Evolutionary conservation across 352 stramenopile species (phyloP).

Genomic region (Detonula confervacea): DNA sequence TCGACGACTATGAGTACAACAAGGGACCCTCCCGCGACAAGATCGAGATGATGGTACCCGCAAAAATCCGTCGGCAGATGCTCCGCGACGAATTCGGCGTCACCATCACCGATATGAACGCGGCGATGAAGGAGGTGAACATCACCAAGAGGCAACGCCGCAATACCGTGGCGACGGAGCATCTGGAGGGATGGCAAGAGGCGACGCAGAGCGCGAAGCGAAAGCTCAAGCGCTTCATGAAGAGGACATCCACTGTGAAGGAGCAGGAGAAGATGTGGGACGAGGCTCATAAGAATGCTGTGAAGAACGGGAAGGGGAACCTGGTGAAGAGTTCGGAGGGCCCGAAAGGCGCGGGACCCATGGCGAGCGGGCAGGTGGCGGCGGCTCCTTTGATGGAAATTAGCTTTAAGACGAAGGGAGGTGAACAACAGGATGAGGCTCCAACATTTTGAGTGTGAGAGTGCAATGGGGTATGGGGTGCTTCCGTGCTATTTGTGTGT

Average conservation of each 20-base stretch:
- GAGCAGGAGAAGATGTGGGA: slow-evolving; percentile 54
- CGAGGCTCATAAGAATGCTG: slow-evolving; percentile 44
- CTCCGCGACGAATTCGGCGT: slow-evolving; percentile 69
- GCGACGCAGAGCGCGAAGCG: slow-evolving; percentile 45
- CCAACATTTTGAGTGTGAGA: neutral
- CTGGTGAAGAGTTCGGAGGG: slow-evolving; percentile 17
- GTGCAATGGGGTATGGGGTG: neutral
- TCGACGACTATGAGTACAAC: slow-evolving; percentile 68
- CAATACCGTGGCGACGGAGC: slow-evolving; percentile 37
- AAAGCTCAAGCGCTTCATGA: slow-evolving; percentile 49
- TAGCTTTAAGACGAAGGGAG: slow-evolving; percentile 11
- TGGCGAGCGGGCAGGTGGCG: neutral
- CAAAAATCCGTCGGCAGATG: slow-evolving; percentile 62
- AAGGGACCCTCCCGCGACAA: slow-evolving; percentile 55
- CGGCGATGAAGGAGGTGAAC: slow-evolving; percentile 66
- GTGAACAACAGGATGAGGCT: too few relatives aligned
- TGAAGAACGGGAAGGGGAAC: slow-evolving; percentile 1
- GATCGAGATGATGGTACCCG: slow-evolving; percentile 61
- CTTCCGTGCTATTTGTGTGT: neutral
- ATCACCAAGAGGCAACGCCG: slow-evolving; percentile 58
- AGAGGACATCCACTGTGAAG: slow-evolving; percentile 31
- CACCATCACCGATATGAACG: slow-evolving; percentile 58
- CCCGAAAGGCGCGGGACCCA: neutral
- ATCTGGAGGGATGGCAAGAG: slow-evolving; percentile 49
- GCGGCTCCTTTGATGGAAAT: slow-evolving; percentile 19